These are phyloP conservation scores for Aspergillus panamensis DNA, from an alignment of 495 filamentous ascomycete species.

Conservation along the genomic window DNA sequence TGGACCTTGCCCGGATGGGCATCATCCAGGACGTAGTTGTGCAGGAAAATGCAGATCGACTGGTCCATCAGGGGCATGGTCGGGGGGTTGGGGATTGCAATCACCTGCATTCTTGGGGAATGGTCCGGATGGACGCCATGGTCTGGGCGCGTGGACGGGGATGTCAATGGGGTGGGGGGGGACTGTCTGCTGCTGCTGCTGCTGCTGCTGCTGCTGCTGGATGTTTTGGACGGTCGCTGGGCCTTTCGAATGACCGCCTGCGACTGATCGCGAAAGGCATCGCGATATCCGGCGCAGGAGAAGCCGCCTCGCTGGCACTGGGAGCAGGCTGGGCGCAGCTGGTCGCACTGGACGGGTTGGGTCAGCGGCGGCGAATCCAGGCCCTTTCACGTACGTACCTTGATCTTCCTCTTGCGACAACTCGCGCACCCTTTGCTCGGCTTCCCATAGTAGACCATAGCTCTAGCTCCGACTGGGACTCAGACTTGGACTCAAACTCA, in stretches of 20 bases:
- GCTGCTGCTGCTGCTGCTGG: neutral
- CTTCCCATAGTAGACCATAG: no score
- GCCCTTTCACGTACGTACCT: no score
- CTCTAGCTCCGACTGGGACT: no score
- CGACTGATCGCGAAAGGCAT: neutral
- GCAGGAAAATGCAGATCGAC: constrained; percentile 10
- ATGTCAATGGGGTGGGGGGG: neutral
- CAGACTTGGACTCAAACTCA: no score
- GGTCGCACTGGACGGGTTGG: neutral
- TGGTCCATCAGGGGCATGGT: neutral
- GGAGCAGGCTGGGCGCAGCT: neutral
- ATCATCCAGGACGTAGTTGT: constrained; percentile 10
- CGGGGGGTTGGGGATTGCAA: neutral
- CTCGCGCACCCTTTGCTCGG: no score
- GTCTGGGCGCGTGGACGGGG: neutral
- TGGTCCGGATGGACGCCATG: neutral
- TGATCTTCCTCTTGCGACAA: no score
- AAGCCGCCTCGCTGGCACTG: neutral
- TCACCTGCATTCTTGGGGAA: neutral
- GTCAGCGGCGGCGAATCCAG: neutral
- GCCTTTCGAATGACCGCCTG: neutral
- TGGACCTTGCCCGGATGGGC: neutral
- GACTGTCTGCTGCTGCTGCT: neutral
- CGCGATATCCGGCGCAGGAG: neutral
- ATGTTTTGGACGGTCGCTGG: neutral